Evolutionary conservation across 2,329 filamentous ascomycete species (phyloP).

Genomic region (Xylaria sp.): DNA sequence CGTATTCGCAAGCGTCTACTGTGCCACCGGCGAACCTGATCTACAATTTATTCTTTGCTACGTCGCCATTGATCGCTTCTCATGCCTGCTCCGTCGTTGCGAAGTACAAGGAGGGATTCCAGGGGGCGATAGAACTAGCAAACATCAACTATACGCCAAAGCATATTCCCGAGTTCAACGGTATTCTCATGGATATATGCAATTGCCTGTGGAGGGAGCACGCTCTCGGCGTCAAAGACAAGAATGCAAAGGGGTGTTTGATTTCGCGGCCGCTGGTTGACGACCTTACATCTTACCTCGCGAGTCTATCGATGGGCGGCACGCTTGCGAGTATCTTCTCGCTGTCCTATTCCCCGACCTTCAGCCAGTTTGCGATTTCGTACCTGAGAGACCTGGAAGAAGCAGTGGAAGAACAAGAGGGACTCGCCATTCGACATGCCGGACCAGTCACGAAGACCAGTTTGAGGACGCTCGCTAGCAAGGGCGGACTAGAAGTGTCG

Average conservation of each 20-base stretch:
- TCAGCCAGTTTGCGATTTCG: constrained; percentile 51
- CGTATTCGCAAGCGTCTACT: constrained; percentile 54
- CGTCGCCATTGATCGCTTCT: constrained; percentile 58
- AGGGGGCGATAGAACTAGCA: constrained; percentile 39
- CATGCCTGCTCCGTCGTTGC: constrained; percentile 65
- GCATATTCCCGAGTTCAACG: constrained; percentile 69
- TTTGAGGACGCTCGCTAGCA: constrained; percentile 55
- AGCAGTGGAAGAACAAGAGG: constrained; percentile 38
- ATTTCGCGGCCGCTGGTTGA: constrained; percentile 41
- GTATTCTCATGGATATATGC: constrained; percentile 80
- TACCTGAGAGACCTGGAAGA: constrained; percentile 55
- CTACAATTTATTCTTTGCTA: constrained; percentile 65
- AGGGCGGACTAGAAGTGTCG: constrained; percentile 59
- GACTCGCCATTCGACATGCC: constrained; percentile 48
- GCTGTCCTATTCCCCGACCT: constrained; percentile 53
- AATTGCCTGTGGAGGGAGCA: constrained; percentile 75
- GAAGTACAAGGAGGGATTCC: constrained; percentile 68
- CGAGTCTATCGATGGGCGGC: constrained; percentile 42
- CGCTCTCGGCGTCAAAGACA: constrained; percentile 61
- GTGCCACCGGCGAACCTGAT: constrained; percentile 63
- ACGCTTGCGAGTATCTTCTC: constrained; percentile 49
- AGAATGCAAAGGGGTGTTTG: constrained; percentile 55
- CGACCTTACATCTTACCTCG: constrained; percentile 44
- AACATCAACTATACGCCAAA: constrained; percentile 46
- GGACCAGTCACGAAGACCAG: constrained; percentile 67